Base-by-base conservation (phyloP, 208 protist species). In the Trypanosoma avium region DNA sequence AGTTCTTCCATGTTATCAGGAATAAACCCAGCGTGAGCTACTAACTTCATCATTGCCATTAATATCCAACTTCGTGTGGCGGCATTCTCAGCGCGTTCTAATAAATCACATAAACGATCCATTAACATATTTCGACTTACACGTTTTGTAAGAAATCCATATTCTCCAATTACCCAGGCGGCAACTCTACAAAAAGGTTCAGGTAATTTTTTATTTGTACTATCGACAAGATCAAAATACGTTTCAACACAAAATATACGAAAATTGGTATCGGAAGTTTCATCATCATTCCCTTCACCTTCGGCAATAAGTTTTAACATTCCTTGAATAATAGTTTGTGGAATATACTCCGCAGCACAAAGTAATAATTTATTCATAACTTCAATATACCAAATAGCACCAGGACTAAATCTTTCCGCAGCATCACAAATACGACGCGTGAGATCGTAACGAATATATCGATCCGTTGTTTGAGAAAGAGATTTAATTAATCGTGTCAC, bases 161-260 rank as follows among this genome's bases (percentile, higher is more conserved):
- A 98, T 76, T 98, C 97, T 13, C 95, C 94, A 27, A 98, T 83
- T 42, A 97, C 81, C 95, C 94, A 98, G 9, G 87, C 83, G 12
- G 79, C 86, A 24, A 97, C 75, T 35, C 86, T 79, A 15, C 68
- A 62, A 30, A 95, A 55, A n/a, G 66, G 42, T 38, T 93, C 82
- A 4, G 86, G 79, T 21, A 88, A 30, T 0, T 62, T 71, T 21
- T 73, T 71, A 10, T 59, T 26, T 30, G 61, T 19, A 13, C 46
- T 56, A 9, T 91, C 81, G 33, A 95, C 77, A 5, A 97, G 48
- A 52, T 79, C 38, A 58, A 86, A 86, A 61, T 95, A 95, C 17
- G 58, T 61, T 42, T 84, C 66, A 17, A 96, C 92, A 40, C 87
- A 93, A 53, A 79, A 73, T 0, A 63, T 57, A 54, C 92, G 89